phyloP scores from a whole-genome alignment of 2,329 filamentous ascomycete species.

The Chrysosporium queenslandicum region DNA sequence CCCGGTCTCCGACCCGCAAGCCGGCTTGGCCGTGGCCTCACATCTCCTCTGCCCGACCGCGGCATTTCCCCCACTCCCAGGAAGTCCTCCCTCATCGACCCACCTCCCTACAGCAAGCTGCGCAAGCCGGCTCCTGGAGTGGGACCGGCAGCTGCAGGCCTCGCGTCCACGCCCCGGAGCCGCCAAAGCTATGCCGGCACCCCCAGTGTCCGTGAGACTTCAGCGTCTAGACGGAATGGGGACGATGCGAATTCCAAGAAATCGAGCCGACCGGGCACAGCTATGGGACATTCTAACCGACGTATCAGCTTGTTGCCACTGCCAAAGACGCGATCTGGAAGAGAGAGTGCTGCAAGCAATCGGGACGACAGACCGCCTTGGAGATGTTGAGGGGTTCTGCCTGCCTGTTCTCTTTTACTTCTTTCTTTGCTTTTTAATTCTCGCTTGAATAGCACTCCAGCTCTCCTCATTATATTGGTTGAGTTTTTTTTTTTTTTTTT shows the following conservation, averaged over 20 bases:
- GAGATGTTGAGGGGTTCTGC: conserved; percentile 20
- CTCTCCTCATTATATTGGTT: background rate
- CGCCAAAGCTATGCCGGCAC: conserved; percentile 33
- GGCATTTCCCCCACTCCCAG: conserved; percentile 20
- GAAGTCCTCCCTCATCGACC: conserved; percentile 28
- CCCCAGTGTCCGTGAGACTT: conserved; percentile 17
- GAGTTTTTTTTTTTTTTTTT: too few relatives aligned
- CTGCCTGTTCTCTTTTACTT: too few relatives aligned
- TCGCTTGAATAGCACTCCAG: conserved; percentile 16
- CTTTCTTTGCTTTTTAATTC: background rate
- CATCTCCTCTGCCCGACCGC: conserved; percentile 9
- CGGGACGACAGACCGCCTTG: conserved; percentile 28
- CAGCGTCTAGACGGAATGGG: conserved; percentile 6
- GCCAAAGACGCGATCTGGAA: conserved; percentile 24
- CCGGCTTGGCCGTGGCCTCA: conserved; percentile 19
- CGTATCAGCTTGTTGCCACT: conserved; percentile 35
- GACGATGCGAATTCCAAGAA: background rate
- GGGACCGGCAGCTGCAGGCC: background rate
- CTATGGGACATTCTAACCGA: conserved; percentile 33
- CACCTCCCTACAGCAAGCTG: conserved; percentile 36
- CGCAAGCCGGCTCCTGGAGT: conserved; percentile 22
- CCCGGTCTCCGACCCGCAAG: conserved; percentile 27
- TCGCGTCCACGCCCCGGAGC: conserved; percentile 28
- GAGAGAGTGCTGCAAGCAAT: conserved; percentile 24
- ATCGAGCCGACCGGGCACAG: conserved; percentile 26